Conservation (phyloP, 768 basidiomycete species). For the Lactarius deliciosus region DNA sequence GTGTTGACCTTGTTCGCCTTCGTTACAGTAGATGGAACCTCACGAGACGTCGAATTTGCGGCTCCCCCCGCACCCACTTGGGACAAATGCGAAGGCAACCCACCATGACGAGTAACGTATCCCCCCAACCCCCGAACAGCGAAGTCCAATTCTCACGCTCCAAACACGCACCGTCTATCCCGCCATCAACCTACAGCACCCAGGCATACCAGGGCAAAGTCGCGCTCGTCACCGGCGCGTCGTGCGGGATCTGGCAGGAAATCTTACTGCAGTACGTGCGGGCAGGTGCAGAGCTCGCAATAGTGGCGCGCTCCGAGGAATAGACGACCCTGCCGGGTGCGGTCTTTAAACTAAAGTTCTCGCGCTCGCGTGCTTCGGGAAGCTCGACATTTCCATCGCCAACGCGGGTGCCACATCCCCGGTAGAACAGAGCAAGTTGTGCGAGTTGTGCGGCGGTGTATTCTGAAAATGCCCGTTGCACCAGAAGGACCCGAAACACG, state of each 20-base stretch:
- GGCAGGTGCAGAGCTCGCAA: constrained; percentile 8
- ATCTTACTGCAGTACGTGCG: constrained; percentile 12
- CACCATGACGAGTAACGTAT: too few species aligned
- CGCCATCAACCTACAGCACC: neutral
- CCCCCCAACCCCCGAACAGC: too few species aligned
- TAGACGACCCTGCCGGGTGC: too few species aligned
- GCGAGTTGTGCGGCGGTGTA: too few species aligned
- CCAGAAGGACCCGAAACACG: constrained; percentile 19
- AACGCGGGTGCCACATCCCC: constrained; percentile 9
- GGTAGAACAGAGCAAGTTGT: neutral
- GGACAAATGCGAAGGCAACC: too few species aligned
- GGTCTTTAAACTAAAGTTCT: neutral
- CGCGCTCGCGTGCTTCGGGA: constrained; percentile 9
- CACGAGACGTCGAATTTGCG: too few species aligned
- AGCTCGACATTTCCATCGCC: constrained; percentile 13
- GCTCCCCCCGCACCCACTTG: too few species aligned
- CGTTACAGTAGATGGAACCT: too few species aligned
- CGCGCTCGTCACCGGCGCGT: constrained; percentile 20
- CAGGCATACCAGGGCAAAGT: constrained; percentile 6
- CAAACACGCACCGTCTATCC: constrained; percentile 1
- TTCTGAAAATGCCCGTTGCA: neutral
- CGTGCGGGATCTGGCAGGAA: constrained; percentile 15
- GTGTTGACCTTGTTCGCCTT: too few species aligned
- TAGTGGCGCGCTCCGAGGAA: constrained; percentile 3
- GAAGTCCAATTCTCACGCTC: too few species aligned